A percentile compares a stretch with the other conserved stretches of the same genome.
phyloP scores from a whole-genome alignment of 1,139 yeast species.

The Kodamaea plutei region DNA sequence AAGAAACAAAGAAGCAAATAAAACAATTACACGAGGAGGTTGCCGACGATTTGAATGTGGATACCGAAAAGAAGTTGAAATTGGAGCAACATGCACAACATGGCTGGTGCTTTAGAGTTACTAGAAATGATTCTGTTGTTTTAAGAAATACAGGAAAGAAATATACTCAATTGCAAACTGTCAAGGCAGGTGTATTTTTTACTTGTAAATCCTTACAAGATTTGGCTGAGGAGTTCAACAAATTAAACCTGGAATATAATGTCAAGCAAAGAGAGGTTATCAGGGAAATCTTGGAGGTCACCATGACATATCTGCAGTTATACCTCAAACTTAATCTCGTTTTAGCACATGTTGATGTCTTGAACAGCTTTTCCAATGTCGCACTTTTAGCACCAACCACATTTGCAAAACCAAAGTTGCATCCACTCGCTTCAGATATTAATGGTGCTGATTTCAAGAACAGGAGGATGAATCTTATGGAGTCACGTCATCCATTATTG shows the following conservation, averaged over 20 bases:
- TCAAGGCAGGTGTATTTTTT: constrained; percentile 91
- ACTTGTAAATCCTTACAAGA: constrained; percentile 63
- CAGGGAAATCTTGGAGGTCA: constrained; percentile 73
- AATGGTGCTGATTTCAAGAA: constrained; percentile 26
- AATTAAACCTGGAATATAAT: constrained; percentile 64
- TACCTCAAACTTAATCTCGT: constrained; percentile 61
- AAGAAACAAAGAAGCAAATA: constrained; percentile 52
- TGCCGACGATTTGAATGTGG: constrained; percentile 74
- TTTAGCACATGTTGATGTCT: constrained; percentile 76
- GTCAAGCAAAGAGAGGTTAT: constrained; percentile 73
- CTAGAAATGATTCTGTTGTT: constrained; percentile 82
- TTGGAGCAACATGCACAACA: constrained; percentile 80
- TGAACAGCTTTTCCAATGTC: constrained; percentile 80
- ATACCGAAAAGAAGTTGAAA: constrained; percentile 81
- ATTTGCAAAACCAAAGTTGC: constrained; percentile 65
- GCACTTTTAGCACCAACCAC: constrained; percentile 82
- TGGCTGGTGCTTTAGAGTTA: constrained; percentile 92
- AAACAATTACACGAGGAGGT: constrained; percentile 56
- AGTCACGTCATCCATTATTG: constrained; percentile 89
- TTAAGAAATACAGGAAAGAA: constrained; percentile 57
- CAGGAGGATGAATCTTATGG: constrained; percentile 56
- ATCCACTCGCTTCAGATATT: constrained; percentile 38
- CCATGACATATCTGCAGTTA: constrained; percentile 76
- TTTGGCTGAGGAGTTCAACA: constrained; percentile 56
- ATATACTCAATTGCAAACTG: constrained; percentile 80